These are phyloP conservation scores for Ophiognomonia clavigignenti-juglandacearum DNA, from an alignment of 2,329 filamentous ascomycete genomes.

Conservation along the genomic window DNA sequence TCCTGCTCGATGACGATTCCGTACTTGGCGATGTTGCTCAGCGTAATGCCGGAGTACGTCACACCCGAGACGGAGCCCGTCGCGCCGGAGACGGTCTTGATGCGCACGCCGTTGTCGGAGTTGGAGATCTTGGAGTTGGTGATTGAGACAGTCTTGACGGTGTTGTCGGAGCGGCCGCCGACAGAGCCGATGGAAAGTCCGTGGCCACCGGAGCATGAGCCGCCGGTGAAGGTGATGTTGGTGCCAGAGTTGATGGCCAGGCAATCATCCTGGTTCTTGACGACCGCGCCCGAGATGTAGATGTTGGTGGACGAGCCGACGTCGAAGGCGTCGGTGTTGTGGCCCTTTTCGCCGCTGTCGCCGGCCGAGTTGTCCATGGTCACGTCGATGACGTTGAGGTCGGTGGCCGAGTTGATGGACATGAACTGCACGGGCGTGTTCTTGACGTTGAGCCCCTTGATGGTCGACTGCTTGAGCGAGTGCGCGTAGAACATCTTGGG, in stretches of 20 bases:
- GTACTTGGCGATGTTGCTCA: constrained; percentile 22
- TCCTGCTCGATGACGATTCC: constrained; percentile 38
- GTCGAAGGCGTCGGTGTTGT: constrained; percentile 59
- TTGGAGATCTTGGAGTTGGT: constrained; percentile 42
- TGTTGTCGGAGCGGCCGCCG: constrained; percentile 46
- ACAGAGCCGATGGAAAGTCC: constrained; percentile 39
- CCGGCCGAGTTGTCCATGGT: constrained; percentile 35
- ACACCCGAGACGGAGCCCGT: constrained; percentile 39
- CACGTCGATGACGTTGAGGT: constrained; percentile 30
- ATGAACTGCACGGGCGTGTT: constrained; percentile 39
- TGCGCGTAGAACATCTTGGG: constrained; percentile 41
- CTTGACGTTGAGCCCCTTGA: constrained; percentile 33
- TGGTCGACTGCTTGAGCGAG: constrained; percentile 36
- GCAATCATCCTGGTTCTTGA: constrained; percentile 60
- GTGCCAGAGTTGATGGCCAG: constrained; percentile 52
- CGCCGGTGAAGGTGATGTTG: constrained; percentile 40
- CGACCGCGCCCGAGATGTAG: constrained; percentile 44
- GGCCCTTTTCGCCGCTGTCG: constrained; percentile 24
- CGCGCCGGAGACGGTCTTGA: constrained; percentile 44
- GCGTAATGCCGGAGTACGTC: constrained; percentile 24
- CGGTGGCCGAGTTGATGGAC: constrained; percentile 31
- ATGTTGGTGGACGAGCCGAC: constrained; percentile 45
- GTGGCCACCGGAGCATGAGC: constrained; percentile 39
- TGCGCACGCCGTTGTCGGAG: constrained; percentile 47
- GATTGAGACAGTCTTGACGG: constrained; percentile 46